Evolutionary conservation across 2,329 filamentous ascomycete species (phyloP).

Genomic region (Aspergillus melleus): DNA sequence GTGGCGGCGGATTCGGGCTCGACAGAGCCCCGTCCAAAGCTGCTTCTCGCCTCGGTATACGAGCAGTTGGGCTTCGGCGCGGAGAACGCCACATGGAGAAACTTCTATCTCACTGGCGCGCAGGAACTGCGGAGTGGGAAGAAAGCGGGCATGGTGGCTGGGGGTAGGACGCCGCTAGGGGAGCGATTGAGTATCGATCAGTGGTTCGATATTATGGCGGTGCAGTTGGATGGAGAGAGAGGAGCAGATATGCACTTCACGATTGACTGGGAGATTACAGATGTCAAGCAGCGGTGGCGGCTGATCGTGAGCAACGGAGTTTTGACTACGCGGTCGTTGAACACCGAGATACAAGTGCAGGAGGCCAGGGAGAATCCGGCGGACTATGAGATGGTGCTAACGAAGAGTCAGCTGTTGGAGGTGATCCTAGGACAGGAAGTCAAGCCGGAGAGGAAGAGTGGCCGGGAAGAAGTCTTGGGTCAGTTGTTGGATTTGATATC

Average conservation of each 20-base stretch:
- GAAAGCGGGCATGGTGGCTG: background rate
- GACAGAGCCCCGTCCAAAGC: constrained; percentile 9
- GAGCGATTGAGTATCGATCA: constrained; percentile 15
- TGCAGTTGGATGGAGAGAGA: constrained; percentile 17
- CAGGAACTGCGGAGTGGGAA: constrained; percentile 21
- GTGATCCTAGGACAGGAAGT: background rate
- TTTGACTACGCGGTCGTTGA: constrained; percentile 8
- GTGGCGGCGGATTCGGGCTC: constrained; percentile 27
- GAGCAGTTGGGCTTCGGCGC: constrained; percentile 37
- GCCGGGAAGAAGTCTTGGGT: too few species aligned
- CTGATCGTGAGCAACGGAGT: constrained; percentile 24
- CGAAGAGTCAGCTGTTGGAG: background rate
- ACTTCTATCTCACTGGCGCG: constrained; percentile 41
- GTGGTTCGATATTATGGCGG: constrained; percentile 19
- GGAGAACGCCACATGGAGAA: constrained; percentile 46
- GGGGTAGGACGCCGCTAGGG: constrained; percentile 8
- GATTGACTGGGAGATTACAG: constrained; percentile 20
- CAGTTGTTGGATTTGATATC: too few species aligned
- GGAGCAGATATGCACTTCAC: constrained; percentile 9
- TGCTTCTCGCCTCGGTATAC: constrained; percentile 32
- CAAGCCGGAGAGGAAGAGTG: background rate
- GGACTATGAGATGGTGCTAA: background rate
- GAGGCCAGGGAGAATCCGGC: background rate
- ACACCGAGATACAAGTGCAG: background rate
- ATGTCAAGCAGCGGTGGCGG: constrained; percentile 15